A percentile compares a stretch with the other conserved stretches of the same genome.
These are phyloP conservation scores for Candida xiaguanensis DNA, from an alignment of 805 yeast species.

Conservation along the genomic window DNA sequence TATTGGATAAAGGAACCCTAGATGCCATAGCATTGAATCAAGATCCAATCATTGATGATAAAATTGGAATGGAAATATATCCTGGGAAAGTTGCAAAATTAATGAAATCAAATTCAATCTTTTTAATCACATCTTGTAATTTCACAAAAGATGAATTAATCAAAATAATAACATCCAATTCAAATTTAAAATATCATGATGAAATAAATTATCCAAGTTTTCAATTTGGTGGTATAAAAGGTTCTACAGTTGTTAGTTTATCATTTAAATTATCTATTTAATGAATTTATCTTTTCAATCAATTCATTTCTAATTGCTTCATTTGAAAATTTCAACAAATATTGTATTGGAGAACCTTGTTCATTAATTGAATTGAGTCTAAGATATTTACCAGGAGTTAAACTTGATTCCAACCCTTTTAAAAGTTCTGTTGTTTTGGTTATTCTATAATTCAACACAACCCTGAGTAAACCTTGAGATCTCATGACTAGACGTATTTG, in stretches of 20 bases:
- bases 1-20: conserved; percentile 91
- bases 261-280: conserved; percentile 53
- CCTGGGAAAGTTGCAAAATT: conserved; percentile 55
- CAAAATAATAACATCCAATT: conserved; percentile 45
- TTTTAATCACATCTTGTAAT: conserved; percentile 88
- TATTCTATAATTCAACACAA: conserved; percentile 74
- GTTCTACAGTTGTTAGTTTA: conserved; percentile 82
- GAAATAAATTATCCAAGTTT: conserved; percentile 74
- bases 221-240: conserved; percentile 85
- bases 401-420: conserved; percentile 83
- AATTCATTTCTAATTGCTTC: conserved; percentile 58
- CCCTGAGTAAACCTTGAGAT: conserved; percentile 78
- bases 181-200: conserved; percentile 55
- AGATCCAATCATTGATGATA: conserved; percentile 39
- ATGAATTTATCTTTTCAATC: conserved; percentile 44
- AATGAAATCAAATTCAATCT: conserved; percentile 51
- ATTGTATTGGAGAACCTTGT: conserved; percentile 69
- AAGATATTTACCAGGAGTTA: conserved; percentile 78
- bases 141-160: conserved; percentile 80
- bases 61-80: conserved; percentile 56
- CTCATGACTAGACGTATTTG: conserved; percentile 83
- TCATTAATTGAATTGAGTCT: conserved; percentile 64
- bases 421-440: conserved; percentile 56
- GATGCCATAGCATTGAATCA: conserved; percentile 94
- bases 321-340: conserved; percentile 70